Evolutionary conservation across 2,329 filamentous ascomycete species (phyloP).

Genomic region (Bimuria novae-zelandiae): DNA sequence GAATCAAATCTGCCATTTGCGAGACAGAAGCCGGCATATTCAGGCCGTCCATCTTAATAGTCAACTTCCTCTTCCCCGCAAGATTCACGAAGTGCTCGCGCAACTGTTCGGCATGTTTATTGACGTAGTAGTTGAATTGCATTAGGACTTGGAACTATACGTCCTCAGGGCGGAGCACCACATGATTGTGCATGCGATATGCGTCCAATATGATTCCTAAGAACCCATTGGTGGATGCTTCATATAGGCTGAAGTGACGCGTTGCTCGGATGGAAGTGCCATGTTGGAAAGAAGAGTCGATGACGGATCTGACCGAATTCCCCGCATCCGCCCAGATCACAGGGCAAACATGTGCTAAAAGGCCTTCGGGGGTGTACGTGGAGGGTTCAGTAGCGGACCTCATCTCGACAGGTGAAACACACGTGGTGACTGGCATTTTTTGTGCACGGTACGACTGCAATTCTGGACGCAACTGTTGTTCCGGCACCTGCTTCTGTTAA

Average conservation of each 20-base stretch:
- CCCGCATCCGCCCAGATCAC: background rate
- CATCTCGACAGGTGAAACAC: slow-evolving; percentile 7
- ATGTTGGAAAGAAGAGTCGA: slow-evolving; percentile 8
- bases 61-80: slow-evolving; percentile 21
- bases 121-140: slow-evolving; percentile 26
- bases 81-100: slow-evolving; percentile 36
- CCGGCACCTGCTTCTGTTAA: no score
- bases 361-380: background rate
- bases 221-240: slow-evolving; percentile 2
- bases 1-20: slow-evolving; percentile 47
- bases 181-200: slow-evolving; percentile 14
- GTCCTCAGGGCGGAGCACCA: slow-evolving; percentile 27
- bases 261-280: no score
- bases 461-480: no score
- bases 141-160: slow-evolving; percentile 26
- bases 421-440: slow-evolving; percentile 11
- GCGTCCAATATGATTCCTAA: slow-evolving; percentile 5
- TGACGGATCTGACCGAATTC: no score
- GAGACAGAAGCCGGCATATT: slow-evolving; percentile 34
- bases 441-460: no score
- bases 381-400: background rate
- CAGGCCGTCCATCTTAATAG: background rate
- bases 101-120: slow-evolving; percentile 17
- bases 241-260: background rate
- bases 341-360: background rate